A percentile compares a stretch with the other conserved stretches of the same genome.
Conservation (phyloP, 202 grass and related monocot genomes). For the Setaria italica region DNA sequence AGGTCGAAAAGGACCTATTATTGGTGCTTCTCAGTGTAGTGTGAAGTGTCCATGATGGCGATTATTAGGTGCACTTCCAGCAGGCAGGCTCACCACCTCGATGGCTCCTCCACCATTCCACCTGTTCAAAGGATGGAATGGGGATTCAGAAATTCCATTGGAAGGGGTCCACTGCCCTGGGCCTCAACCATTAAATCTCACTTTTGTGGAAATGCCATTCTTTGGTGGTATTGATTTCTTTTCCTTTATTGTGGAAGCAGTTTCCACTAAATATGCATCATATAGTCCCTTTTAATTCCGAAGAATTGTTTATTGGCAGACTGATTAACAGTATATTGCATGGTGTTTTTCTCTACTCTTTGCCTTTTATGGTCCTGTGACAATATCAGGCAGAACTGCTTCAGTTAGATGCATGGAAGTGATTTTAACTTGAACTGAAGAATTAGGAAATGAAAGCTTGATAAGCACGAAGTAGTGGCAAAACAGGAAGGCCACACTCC, state of each 20-base stretch:
- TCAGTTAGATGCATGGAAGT: not conserved
- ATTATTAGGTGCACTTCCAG: constrained; percentile 43
- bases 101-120: constrained; percentile 34
- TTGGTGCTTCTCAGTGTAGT: constrained; percentile 32
- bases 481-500: constrained; percentile 27
- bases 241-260: constrained; percentile 15
- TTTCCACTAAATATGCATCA: not conserved
- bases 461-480: constrained; percentile 33
- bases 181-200: constrained; percentile 19
- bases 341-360: not conserved
- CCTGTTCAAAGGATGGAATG: constrained; percentile 9
- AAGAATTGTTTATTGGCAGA: constrained; percentile 15
- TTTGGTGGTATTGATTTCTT: constrained; percentile 32
- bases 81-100: constrained; percentile 17
- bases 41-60: constrained; percentile 15
- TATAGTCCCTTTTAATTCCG: constrained; percentile 23
- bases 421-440: not conserved
- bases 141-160: constrained; percentile 28
- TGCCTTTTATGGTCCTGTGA: not conserved
- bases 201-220: constrained; percentile 29
- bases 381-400: not conserved
- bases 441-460: constrained; percentile 1
- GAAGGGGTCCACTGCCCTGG: constrained; percentile 13
- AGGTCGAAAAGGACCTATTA: constrained; percentile 34
- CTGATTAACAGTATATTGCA: not conserved